Conservation (phyloP, 768 basidiomycete species). For the Trametes sanguinea region DNA sequence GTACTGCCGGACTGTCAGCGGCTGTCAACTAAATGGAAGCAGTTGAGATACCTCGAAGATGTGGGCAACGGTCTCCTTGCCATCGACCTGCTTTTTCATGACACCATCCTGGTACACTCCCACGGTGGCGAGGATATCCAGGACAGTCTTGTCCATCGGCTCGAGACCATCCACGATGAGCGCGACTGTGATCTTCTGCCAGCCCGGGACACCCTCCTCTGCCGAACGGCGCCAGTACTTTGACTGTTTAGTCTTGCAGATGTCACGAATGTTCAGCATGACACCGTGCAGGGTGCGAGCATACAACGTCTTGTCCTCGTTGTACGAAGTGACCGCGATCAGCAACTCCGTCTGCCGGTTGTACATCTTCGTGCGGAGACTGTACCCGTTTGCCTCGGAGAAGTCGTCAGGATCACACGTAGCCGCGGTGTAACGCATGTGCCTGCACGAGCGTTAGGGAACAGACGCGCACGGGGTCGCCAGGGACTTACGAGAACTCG, state of each 20-base stretch:
- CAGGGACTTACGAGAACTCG: slow-evolving; percentile 80
- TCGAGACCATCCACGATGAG: slow-evolving; percentile 93
- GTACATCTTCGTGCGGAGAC: slow-evolving; percentile 81
- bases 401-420: slow-evolving; percentile 93
- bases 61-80: slow-evolving; percentile 87
- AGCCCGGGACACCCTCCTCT: slow-evolving; percentile 81
- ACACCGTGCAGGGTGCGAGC: slow-evolving; percentile 91
- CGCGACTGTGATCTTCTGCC: slow-evolving; percentile 91
- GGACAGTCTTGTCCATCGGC: slow-evolving; percentile 92
- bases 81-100: slow-evolving; percentile 91
- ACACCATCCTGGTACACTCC: slow-evolving; percentile 95
- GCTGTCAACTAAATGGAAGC: background rate
- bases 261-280: slow-evolving; percentile 97
- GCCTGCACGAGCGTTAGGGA: slow-evolving; percentile 41
- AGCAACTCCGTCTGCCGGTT: slow-evolving; percentile 90
- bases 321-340: slow-evolving; percentile 93
- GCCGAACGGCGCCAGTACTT: slow-evolving; percentile 87
- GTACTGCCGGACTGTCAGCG: slow-evolving; percentile 55
- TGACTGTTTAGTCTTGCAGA: slow-evolving; percentile 93
- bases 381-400: slow-evolving; percentile 75
- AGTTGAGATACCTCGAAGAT: slow-evolving; percentile 78
- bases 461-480: background rate
- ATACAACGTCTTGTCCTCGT: slow-evolving; percentile 91
- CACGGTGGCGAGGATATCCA: slow-evolving; percentile 86
- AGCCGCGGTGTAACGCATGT: slow-evolving; percentile 94